Percentiles rank a stretch among this genome's conserved stretches.
Evolutionary conservation across 2,329 filamentous ascomycete genomes (phyloP).

Genomic region (Xylaria arbuscula): DNA sequence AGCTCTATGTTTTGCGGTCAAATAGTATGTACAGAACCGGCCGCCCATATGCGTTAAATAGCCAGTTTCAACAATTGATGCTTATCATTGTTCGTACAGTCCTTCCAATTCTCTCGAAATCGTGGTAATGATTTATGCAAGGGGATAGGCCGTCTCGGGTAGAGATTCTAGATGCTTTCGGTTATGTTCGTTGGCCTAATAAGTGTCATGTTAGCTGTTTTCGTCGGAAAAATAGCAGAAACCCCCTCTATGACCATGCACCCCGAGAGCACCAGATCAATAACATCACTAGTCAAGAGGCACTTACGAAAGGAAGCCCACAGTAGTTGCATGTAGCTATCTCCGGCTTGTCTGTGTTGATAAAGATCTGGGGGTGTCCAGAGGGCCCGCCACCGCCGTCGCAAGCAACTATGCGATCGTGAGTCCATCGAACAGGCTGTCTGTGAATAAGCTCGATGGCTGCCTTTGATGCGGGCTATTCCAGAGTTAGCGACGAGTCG

Average conservation of each 20-base stretch:
- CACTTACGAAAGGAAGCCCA: slow-evolving; percentile 87
- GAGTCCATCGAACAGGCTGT: slow-evolving; percentile 92
- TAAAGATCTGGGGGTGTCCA: slow-evolving; percentile 93
- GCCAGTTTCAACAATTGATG: slow-evolving; percentile 28
- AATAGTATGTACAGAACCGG: slow-evolving; percentile 47
- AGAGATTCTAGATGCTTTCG: slow-evolving; percentile 85
- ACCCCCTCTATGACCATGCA: not conserved
- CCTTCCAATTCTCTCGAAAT: slow-evolving; percentile 9
- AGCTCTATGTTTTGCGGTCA: slow-evolving; percentile 40
- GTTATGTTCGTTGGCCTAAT: slow-evolving; percentile 89
- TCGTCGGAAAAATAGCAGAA: slow-evolving; percentile 12
- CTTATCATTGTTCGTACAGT: slow-evolving; percentile 26
- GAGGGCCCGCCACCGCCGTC: slow-evolving; percentile 91
- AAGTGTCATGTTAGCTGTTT: slow-evolving; percentile 41
- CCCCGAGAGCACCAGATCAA: slow-evolving; percentile 12
- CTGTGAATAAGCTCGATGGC: slow-evolving; percentile 97
- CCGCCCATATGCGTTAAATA: slow-evolving; percentile 31
- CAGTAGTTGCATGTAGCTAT: slow-evolving; percentile 93
- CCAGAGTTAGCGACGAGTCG: slow-evolving; percentile 46
- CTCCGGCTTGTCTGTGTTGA: slow-evolving; percentile 97
- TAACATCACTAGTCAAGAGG: not conserved
- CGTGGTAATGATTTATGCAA: slow-evolving; percentile 59
- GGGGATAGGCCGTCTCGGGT: slow-evolving; percentile 82
- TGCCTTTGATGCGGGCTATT: slow-evolving; percentile 84
- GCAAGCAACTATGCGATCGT: slow-evolving; percentile 83